A percentile compares a stretch with the other conserved stretches of the same genome.
Conservation (phyloP, 2,329 filamentous ascomycete genomes). For the Sporothrix brunneoviolacea region DNA sequence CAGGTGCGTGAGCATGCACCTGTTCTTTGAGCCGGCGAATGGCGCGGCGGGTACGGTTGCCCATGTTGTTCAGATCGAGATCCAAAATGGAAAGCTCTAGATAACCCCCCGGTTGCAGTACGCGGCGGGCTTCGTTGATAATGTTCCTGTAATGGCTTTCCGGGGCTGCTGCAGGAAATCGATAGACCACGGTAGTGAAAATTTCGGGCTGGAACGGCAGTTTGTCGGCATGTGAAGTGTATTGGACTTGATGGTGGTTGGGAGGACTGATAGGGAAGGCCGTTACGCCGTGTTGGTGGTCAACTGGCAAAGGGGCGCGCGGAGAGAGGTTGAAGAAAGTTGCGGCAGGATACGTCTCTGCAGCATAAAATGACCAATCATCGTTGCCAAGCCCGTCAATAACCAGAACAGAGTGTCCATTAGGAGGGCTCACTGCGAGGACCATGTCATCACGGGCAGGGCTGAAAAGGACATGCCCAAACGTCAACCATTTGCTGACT, state of each 20-base stretch:
- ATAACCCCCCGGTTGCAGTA: constrained; percentile 69
- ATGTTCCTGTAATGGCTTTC: constrained; percentile 64
- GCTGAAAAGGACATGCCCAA: constrained; percentile 76
- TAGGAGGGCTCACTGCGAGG: constrained; percentile 42
- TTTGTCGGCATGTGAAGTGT: constrained; percentile 53
- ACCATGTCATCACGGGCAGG: constrained; percentile 67
- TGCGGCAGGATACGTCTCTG: constrained; percentile 68
- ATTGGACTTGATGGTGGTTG: constrained; percentile 72
- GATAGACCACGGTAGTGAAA: constrained; percentile 69
- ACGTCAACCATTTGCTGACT: constrained; percentile 81
- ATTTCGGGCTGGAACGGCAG: constrained; percentile 72
- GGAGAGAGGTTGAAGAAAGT: constrained; percentile 72
- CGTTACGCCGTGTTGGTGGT: constrained; percentile 34
- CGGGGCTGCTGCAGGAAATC: constrained; percentile 65
- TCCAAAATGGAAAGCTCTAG: constrained; percentile 76
- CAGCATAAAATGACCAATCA: constrained; percentile 83
- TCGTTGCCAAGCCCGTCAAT: constrained; percentile 80
- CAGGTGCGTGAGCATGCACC: constrained; percentile 54
- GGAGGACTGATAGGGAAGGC: constrained; percentile 51
- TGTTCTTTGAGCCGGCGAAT: constrained; percentile 66
- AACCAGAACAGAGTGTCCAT: constrained; percentile 62
- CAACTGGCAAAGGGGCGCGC: constrained; percentile 42
- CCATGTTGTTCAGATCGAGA: constrained; percentile 77
- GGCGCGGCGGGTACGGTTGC: constrained; percentile 59
- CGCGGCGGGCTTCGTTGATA: constrained; percentile 67